Evolutionary conservation across 306 rosid genomes (phyloP).

Genomic region (Cicer arietinum): DNA sequence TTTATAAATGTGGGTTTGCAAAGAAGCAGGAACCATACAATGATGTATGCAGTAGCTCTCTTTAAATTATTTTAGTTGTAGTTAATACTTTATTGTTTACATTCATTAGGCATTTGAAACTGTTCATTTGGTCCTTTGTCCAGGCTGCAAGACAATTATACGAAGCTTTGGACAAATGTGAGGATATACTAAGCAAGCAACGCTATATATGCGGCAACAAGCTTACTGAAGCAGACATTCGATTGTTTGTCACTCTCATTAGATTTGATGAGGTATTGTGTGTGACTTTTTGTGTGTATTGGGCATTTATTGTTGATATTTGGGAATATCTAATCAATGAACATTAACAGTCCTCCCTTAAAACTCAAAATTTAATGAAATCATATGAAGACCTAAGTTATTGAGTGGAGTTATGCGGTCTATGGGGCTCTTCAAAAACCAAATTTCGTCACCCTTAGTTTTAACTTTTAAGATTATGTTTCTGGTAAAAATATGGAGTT

Average conservation of each 20-base stretch:
- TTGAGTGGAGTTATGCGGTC: neutral
- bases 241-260: slow-evolving; percentile 89
- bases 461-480: slow-evolving; percentile 11
- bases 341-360: neutral
- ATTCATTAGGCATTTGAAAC: slow-evolving; percentile 19
- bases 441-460: too few species aligned
- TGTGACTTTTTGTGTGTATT: slow-evolving; percentile 1
- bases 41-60: slow-evolving; percentile 52
- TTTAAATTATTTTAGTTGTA: neutral
- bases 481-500: slow-evolving; percentile 2
- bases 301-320: slow-evolving; percentile 9
- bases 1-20: slow-evolving; percentile 92
- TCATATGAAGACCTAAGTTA: neutral
- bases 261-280: slow-evolving; percentile 90
- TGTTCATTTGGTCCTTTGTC: slow-evolving; percentile 39
- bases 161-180: slow-evolving; percentile 86
- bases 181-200: slow-evolving; percentile 76
- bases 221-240: slow-evolving; percentile 86
- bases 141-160: slow-evolving; percentile 79
- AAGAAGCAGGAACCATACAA: slow-evolving; percentile 80
- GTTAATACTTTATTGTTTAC: slow-evolving; percentile 11
- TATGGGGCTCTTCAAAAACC: neutral
- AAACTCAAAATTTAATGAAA: slow-evolving; percentile 25
- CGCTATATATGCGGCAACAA: slow-evolving; percentile 82
- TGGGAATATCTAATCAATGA: slow-evolving; percentile 20